These are phyloP conservation scores for Psilocybe sp. DNA, from an alignment of 768 basidiomycete species.

Conservation along the genomic window DNA sequence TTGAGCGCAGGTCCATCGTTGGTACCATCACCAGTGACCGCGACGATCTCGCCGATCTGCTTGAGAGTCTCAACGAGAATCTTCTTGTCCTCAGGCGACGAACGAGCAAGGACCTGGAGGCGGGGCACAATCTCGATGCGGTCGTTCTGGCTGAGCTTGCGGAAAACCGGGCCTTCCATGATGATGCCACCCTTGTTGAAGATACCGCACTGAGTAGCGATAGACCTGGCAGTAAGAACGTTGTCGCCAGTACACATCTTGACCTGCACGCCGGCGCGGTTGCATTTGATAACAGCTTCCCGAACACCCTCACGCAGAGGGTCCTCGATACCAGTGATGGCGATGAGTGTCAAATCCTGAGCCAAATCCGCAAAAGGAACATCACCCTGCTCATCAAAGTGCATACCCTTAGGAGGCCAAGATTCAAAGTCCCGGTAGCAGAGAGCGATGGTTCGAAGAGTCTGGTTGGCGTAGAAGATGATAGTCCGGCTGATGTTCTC, in stretches of 20 bases:
- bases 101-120: slow-evolving; percentile 94
- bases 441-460: slow-evolving; percentile 88
- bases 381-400: slow-evolving; percentile 45
- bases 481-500: slow-evolving; percentile 91
- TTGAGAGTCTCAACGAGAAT: slow-evolving; percentile 87
- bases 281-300: slow-evolving; percentile 85
- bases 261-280: slow-evolving; percentile 84
- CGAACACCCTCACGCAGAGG: slow-evolving; percentile 89
- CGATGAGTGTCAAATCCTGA: slow-evolving; percentile 77
- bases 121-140: slow-evolving; percentile 84
- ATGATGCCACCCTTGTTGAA: slow-evolving; percentile 91
- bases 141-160: slow-evolving; percentile 67
- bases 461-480: slow-evolving; percentile 97
- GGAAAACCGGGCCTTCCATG: slow-evolving; percentile 97
- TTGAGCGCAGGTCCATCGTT: slow-evolving; percentile 97
- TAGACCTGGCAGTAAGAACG: slow-evolving; percentile 92
- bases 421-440: slow-evolving; percentile 85
- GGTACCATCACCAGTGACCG: slow-evolving; percentile 97
- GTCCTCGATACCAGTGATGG: slow-evolving; percentile 94
- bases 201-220: slow-evolving; percentile 94
- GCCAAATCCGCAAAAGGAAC: slow-evolving; percentile 72
- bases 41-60: slow-evolving; percentile 83
- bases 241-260: slow-evolving; percentile 99
- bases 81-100: slow-evolving; percentile 97
- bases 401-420: slow-evolving; percentile 73